Evolutionary conservation across 2,329 filamentous ascomycete species (phyloP).

Genomic region (Sclerotinia trifoliorum): DNA sequence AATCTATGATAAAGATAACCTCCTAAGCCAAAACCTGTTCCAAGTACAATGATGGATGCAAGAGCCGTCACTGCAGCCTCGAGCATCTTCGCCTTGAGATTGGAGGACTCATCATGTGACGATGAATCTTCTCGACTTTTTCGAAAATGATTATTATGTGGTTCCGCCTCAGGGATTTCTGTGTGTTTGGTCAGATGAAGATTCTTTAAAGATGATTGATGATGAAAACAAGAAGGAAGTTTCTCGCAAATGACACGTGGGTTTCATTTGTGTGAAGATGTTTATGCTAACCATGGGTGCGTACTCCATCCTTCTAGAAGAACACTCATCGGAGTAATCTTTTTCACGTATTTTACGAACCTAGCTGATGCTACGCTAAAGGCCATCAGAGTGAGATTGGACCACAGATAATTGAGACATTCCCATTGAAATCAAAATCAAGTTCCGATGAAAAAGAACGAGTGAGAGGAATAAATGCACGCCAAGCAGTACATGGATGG

Average conservation of each 20-base stretch:
- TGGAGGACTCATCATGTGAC: constrained; percentile 17
- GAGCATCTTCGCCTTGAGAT: constrained; percentile 56
- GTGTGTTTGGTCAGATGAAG: not conserved
- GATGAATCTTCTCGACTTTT: not conserved
- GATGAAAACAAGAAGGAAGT: not conserved
- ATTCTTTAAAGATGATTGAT: not conserved
- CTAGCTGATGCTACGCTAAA: not conserved
- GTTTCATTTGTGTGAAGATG: not conserved
- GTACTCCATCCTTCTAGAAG: constrained; percentile 1
- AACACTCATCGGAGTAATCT: not conserved
- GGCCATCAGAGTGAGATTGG: not conserved
- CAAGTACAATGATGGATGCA: constrained; percentile 71
- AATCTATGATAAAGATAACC: constrained; percentile 76
- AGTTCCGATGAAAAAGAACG: constrained; percentile 6
- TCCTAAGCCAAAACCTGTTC: constrained; percentile 61
- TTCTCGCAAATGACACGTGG: not conserved
- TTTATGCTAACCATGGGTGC: not conserved
- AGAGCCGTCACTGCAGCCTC: constrained; percentile 75
- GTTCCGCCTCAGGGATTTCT: not conserved
- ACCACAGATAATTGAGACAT: constrained; percentile 2
- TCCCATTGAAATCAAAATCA: constrained; percentile 4
- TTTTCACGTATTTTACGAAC: not conserved
- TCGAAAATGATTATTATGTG: not conserved
- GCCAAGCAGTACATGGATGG: constrained; percentile 11
- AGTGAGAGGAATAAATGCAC: not conserved